Base-by-base conservation (phyloP, 805 yeast genomes). In the Myxozyma melibiosi region DNA sequence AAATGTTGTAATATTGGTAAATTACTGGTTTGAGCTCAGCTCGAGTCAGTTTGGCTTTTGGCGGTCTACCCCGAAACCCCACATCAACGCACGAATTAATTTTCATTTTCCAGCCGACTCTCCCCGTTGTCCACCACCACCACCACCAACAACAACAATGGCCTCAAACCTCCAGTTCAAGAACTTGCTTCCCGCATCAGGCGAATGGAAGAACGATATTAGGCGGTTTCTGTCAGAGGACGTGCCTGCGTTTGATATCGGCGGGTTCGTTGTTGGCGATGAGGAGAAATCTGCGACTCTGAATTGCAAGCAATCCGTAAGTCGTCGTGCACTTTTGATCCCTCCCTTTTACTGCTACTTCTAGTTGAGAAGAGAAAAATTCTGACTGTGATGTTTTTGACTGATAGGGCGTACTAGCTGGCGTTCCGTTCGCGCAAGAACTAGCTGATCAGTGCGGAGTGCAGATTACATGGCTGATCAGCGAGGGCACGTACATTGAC, bases 221-320 rank as follows among this genome's bases (percentile, higher is more conserved):
- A 82, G 90, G 8, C 77, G 75, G 42, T 91, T 89, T 85, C 75
- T 91, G 13, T 76, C 81, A 4, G 98, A 91, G 68, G 98, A 91
- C 67, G 92, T 88, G 14, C 97, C 98, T 1, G 83, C 95, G 0
- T 92, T 92, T 66, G 98, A 91, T 71, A 87, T 85, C 66, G 98
- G 98, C 33, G 98, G 97, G 1, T 89, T 75, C 67, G 98, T 92
- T 1, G 98, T 92, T n/a, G 97, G 98, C 11, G 79, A 80, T 52
- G 84, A 79, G 42, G 64, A 65, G 2, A 86, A 88, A 67, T 76
- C 83, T 2, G 97, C 96, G 1, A 83, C 88, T 1, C 75, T 91
- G 41, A 86, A 81, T 73, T 87, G 95, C 78, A 91, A 91, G 72
- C 85, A 85, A 58, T 76, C 78, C 39, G 67, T 64, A 37, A 11